Percentiles rank a stretch among this genome's conserved stretches.
phyloP scores from a whole-genome alignment of 2,329 filamentous ascomycete species.

The Fusarium marasasianum region DNA sequence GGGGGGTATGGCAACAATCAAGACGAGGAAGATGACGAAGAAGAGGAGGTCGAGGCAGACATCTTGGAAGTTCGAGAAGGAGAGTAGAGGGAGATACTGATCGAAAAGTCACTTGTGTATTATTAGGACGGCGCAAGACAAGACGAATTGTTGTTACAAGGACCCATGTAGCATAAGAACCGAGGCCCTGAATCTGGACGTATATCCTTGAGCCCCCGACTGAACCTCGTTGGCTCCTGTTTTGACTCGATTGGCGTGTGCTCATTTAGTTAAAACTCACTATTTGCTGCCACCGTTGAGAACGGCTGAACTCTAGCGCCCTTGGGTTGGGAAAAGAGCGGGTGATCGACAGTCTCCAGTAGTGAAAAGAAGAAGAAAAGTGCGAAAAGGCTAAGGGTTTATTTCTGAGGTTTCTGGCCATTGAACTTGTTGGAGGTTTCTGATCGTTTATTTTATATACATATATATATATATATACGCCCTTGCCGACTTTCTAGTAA shows the following conservation, averaged over 20 bases:
- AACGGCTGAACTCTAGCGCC: constrained; percentile 12
- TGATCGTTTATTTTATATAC: not conserved
- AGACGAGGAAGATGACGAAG: constrained; percentile 46
- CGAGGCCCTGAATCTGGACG: not conserved
- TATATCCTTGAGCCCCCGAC: not conserved
- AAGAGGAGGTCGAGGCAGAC: constrained; percentile 46
- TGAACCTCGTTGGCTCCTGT: not conserved
- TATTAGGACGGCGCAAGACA: constrained; percentile 12
- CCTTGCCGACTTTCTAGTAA: not conserved
- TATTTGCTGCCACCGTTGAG: not conserved
- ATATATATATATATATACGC: not conserved
- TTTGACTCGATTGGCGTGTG: not conserved
- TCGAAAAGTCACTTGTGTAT: constrained; percentile 8
- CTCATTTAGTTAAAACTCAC: not conserved
- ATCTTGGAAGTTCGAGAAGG: constrained; percentile 50
- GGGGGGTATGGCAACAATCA: constrained; percentile 45
- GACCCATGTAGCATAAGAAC: not conserved
- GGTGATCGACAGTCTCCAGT: constrained; percentile 23
- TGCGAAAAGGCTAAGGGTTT: not conserved
- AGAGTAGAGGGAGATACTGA: constrained; percentile 31
- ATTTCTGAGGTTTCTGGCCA: not conserved
- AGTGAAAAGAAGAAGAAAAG: not conserved
- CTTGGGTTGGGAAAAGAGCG: not conserved
- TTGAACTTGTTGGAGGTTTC: not conserved
- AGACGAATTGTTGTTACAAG: not conserved